These are phyloP conservation scores for Hypericum perforatum DNA, from an alignment of 345 rosid species.

Conservation along the genomic window DNA sequence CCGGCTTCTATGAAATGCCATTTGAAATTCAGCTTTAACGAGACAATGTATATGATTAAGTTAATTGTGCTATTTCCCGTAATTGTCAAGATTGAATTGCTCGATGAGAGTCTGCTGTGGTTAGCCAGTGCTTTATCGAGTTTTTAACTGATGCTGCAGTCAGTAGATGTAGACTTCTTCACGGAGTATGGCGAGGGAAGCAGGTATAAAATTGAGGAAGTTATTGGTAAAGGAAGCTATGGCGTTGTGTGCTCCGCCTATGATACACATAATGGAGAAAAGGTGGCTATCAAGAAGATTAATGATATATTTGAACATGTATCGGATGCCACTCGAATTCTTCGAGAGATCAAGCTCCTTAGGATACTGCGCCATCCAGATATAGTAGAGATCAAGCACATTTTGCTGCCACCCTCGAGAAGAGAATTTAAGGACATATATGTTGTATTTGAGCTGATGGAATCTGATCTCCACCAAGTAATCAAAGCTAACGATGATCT, in stretches of 20 bases:
- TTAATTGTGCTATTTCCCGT: no score
- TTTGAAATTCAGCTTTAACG: no score
- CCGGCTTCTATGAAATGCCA: no score
- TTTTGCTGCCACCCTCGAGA: constrained; percentile 79
- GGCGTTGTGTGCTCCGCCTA: constrained; percentile 88
- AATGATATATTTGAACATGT: constrained; percentile 89
- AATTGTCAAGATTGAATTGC: no score
- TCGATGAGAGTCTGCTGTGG: no score
- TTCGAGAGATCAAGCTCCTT: constrained; percentile 84
- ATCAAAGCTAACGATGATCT: constrained; percentile 91
- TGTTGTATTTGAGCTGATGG: constrained; percentile 88
- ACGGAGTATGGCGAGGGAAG: constrained; percentile 90
- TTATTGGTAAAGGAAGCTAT: constrained; percentile 89
- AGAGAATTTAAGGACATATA: constrained; percentile 82
- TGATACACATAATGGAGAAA: constrained; percentile 70
- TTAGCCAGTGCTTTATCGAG: background rate
- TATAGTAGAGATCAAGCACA: constrained; percentile 90
- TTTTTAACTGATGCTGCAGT: constrained; percentile 33
- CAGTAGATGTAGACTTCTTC: constrained; percentile 77
- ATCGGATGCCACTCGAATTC: constrained; percentile 87
- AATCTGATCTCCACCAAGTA: constrained; percentile 87
- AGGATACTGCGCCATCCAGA: constrained; percentile 82
- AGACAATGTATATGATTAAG: no score
- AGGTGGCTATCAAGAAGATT: constrained; percentile 86
- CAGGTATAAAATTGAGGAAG: constrained; percentile 82